Conservation (phyloP, 1,284 basidiomycete genomes). For the Pascua guehoae region DNA sequence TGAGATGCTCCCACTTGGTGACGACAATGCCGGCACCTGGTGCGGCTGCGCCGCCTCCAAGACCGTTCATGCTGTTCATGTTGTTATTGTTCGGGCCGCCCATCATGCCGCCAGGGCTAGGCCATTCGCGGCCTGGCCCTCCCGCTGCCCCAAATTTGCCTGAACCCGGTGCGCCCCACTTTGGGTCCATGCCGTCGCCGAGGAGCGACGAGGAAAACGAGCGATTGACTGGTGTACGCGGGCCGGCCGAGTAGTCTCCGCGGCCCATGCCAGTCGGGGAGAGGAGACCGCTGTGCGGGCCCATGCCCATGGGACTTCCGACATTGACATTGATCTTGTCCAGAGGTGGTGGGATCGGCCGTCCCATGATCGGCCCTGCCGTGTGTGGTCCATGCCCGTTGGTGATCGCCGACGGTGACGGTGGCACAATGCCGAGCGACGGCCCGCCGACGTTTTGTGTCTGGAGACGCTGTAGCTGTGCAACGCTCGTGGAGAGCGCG, state of each 20-base stretch:
- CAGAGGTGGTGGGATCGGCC: conserved; percentile 10
- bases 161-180: conserved; percentile 12
- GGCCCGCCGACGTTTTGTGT: conserved; percentile 12
- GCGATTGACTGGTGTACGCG: conserved; percentile 14
- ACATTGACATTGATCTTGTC: conserved; percentile 6
- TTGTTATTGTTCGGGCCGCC: conserved; percentile 4
- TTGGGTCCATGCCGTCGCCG: conserved; percentile 13
- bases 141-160: conserved; percentile 7
- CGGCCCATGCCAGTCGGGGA: conserved; percentile 2
- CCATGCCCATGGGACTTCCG: neutral
- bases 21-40: conserved; percentile 74
- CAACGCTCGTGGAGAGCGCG: conserved; percentile 78
- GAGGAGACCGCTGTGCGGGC: conserved; percentile 4
- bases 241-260: conserved; percentile 4
- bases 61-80: conserved; percentile 4
- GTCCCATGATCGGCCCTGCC: conserved; percentile 2
- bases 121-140: conserved; percentile 12
- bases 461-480: conserved; percentile 58
- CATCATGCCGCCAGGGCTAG: conserved; percentile 9
- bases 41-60: conserved; percentile 52
- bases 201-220: conserved; percentile 16
- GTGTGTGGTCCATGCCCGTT: conserved; percentile 6
- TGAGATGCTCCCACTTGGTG: conserved; percentile 93
- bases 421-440: conserved; percentile 2
- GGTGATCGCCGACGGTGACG: neutral